Percentiles rank a stretch among this genome's conserved stretches.
phyloP scores from a whole-genome alignment of 306 rosid species.

The Malus sylvestris region DNA sequence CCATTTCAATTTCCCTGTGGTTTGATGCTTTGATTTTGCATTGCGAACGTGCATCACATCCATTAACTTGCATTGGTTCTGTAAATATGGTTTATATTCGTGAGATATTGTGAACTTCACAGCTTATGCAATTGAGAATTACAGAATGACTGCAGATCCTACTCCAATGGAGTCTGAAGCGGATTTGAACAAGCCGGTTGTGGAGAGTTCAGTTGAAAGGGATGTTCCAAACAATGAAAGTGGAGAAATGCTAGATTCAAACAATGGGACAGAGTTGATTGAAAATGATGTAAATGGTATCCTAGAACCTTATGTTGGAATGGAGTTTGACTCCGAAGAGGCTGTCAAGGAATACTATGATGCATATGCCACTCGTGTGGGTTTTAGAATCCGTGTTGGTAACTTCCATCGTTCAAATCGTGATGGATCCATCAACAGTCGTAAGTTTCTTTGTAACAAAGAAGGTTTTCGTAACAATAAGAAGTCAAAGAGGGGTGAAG shows the following conservation, averaged over 20 bases:
- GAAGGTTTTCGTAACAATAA: constrained; percentile 29
- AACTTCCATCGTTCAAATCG: constrained; percentile 26
- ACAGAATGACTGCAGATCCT: background rate
- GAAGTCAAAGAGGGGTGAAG: background rate
- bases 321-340: constrained; percentile 40
- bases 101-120: background rate
- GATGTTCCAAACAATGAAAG: background rate
- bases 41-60: background rate
- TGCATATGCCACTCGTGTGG: constrained; percentile 20
- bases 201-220: background rate
- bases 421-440: constrained; percentile 30
- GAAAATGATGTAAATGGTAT: background rate
- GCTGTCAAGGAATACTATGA: constrained; percentile 24
- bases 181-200: background rate
- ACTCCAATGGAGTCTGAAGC: background rate
- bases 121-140: background rate
- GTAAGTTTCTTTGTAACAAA: constrained; percentile 35
- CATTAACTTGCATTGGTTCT: background rate
- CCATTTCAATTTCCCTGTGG: background rate
- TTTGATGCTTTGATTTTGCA: background rate
- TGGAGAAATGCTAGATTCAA: background rate
- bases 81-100: background rate
- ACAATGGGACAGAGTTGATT: background rate
- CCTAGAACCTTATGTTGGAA: constrained; percentile 25
- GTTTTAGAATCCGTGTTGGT: constrained; percentile 31